phyloP scores from a whole-genome alignment of 2,329 filamentous ascomycete genomes.

The Polychaeton citri region DNA sequence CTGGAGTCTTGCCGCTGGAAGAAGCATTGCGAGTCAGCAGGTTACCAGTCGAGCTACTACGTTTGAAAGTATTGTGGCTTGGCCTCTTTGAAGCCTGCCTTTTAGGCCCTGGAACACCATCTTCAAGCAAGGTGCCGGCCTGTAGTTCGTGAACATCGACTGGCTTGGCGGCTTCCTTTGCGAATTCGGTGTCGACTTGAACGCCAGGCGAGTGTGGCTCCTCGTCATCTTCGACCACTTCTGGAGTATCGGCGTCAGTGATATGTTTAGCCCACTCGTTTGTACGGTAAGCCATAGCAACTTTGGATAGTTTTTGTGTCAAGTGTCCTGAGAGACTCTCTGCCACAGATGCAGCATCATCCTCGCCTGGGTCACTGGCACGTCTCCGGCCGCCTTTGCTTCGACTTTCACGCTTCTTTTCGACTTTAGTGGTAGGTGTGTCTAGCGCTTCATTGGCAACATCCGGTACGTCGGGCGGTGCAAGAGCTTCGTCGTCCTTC shows the following conservation, averaged over 20 bases:
- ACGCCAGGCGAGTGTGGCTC: constrained; percentile 28
- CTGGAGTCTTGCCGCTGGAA: constrained; percentile 4
- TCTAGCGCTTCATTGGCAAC: background rate
- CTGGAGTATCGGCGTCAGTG: constrained; percentile 59
- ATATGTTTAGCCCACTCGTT: constrained; percentile 96
- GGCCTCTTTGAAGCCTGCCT: constrained; percentile 9
- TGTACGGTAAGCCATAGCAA: constrained; percentile 73
- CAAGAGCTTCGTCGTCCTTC: constrained; percentile 10
- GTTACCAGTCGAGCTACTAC: background rate
- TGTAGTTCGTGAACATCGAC: background rate
- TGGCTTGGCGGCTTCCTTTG: constrained; percentile 33
- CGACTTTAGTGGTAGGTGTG: background rate
- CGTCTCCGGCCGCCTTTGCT: background rate
- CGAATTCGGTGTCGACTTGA: constrained; percentile 21
- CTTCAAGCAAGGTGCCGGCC: constrained; percentile 2
- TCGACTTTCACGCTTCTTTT: background rate
- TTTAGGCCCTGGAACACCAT: constrained; percentile 37
- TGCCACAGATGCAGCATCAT: constrained; percentile 2
- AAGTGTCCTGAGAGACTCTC: constrained; percentile 45
- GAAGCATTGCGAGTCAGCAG: constrained; percentile 1
- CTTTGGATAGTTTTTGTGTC: constrained; percentile 57
- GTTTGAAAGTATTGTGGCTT: constrained; percentile 5
- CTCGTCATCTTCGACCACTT: constrained; percentile 42
- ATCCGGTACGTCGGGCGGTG: background rate
- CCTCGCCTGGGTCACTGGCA: constrained; percentile 3